These are phyloP conservation scores for Zymoseptoria crescenta DNA, from an alignment of 2,329 filamentous ascomycete genomes.

Conservation along the genomic window DNA sequence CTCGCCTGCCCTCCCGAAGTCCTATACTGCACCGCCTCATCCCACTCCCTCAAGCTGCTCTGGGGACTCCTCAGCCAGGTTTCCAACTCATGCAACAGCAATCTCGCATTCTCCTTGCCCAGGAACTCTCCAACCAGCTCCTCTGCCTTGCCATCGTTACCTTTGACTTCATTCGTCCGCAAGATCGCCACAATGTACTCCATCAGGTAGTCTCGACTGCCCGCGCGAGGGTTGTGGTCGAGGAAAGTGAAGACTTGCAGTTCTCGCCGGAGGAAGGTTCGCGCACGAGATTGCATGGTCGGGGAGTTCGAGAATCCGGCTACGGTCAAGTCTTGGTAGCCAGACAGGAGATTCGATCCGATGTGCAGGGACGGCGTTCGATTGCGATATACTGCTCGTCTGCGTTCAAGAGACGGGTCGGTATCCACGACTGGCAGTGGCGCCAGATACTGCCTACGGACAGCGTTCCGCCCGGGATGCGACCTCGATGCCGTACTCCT, in stretches of 20 bases:
- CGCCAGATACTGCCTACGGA: background rate
- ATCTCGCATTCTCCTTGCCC: conserved; percentile 60
- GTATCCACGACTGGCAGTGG: background rate
- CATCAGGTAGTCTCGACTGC: conserved; percentile 61
- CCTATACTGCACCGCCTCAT: conserved; percentile 66
- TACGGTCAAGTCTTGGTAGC: conserved; percentile 67
- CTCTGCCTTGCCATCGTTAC: conserved; percentile 69
- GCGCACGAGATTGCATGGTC: conserved; percentile 65
- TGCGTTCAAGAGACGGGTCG: conserved; percentile 45
- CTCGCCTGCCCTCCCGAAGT: background rate
- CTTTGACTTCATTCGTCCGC: conserved; percentile 74
- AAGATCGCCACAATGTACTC: conserved; percentile 80
- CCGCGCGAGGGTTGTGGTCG: conserved; percentile 25
- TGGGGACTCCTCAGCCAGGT: conserved; percentile 79
- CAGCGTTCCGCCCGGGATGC: background rate
- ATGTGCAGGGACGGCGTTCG: conserved; percentile 72
- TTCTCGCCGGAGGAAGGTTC: conserved; percentile 76
- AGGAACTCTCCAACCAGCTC: conserved; percentile 72
- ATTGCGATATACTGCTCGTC: conserved; percentile 65
- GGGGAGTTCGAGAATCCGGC: conserved; percentile 55
- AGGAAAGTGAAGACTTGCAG: conserved; percentile 75
- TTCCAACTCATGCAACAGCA: conserved; percentile 80
- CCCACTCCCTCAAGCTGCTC: conserved; percentile 65
- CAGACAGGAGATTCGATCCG: conserved; percentile 69
- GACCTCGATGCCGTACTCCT: background rate